phyloP scores from a whole-genome alignment of 2,329 filamentous ascomycete species.

The Exophiala sp. region DNA sequence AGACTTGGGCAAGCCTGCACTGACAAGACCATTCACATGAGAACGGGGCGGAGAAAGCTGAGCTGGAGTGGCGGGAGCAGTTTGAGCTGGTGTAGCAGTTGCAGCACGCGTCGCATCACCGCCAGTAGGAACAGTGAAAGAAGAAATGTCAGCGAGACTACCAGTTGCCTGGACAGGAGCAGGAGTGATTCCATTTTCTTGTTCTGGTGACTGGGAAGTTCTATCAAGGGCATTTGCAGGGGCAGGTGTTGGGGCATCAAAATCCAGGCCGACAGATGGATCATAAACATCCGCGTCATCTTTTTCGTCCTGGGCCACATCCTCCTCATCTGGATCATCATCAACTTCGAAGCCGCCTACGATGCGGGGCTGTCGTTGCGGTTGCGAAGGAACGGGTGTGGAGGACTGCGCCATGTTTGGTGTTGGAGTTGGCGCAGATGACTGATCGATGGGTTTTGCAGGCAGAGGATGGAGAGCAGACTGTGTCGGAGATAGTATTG shows the following conservation, averaged over 20 bases:
- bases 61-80: slow-evolving; percentile 23
- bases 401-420: slow-evolving; percentile 25
- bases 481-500: slow-evolving; percentile 25
- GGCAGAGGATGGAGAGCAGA: slow-evolving; percentile 23
- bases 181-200: slow-evolving; percentile 45
- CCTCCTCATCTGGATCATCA: slow-evolving; percentile 56
- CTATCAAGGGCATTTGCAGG: slow-evolving; percentile 28
- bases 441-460: slow-evolving; percentile 17
- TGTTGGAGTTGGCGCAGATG: slow-evolving; percentile 15
- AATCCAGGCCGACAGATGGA: slow-evolving; percentile 23
- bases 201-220: slow-evolving; percentile 59
- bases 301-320: slow-evolving; percentile 24
- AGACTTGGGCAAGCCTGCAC: slow-evolving; percentile 41
- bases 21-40: slow-evolving; percentile 29
- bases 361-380: slow-evolving; percentile 37
- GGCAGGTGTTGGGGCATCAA: slow-evolving; percentile 24
- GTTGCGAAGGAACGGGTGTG: slow-evolving; percentile 41
- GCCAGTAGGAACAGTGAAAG: slow-evolving; percentile 44
- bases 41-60: slow-evolving; percentile 23
- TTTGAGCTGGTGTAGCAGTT: slow-evolving; percentile 44
- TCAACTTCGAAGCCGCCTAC: slow-evolving; percentile 62
- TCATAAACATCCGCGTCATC: slow-evolving; percentile 31
- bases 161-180: slow-evolving; percentile 47
- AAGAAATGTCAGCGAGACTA: slow-evolving; percentile 46
- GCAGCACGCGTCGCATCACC: slow-evolving; percentile 39